Evolutionary conservation across 129 eudicot species (phyloP).

Genomic region (Flaveria sonorensis): DNA sequence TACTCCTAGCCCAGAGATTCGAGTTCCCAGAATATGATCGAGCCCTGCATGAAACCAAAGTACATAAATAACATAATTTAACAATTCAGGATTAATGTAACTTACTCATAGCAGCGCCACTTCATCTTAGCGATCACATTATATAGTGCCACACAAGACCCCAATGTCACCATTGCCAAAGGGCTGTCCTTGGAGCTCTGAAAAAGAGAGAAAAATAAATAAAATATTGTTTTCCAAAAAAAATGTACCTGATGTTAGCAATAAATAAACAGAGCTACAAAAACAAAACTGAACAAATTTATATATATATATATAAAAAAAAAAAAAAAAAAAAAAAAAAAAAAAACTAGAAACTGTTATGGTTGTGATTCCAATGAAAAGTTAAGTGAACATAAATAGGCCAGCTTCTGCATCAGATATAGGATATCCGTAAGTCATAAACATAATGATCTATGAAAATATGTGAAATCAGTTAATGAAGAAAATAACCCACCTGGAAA

Average conservation of each 20-base stretch:
- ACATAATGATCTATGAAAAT: background rate
- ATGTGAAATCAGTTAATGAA: background rate
- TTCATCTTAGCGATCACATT: constrained; percentile 33
- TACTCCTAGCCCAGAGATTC: constrained; percentile 39
- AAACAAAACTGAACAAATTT: background rate
- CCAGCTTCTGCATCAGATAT: background rate
- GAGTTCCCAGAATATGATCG: constrained; percentile 22
- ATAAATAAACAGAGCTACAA: background rate
- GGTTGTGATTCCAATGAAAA: background rate
- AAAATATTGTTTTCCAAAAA: background rate
- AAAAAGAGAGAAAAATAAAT: background rate
- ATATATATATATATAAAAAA: too few relatives aligned
- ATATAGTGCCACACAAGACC: constrained; percentile 43
- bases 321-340: too few relatives aligned
- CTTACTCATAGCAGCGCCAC: constrained; percentile 57
- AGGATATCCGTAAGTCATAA: background rate
- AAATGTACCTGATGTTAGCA: background rate
- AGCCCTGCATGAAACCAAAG: constrained; percentile 40
- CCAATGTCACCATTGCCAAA: constrained; percentile 61
- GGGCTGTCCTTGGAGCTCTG: constrained; percentile 86
- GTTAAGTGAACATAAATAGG: background rate
- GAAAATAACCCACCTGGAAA: constrained; percentile 50
- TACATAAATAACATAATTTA: constrained; percentile 13
- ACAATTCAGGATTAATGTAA: constrained; percentile 1
- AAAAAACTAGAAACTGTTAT: background rate